Conservation (phyloP, 371 early-diverging fungal species). For the Mucor sp. region DNA sequence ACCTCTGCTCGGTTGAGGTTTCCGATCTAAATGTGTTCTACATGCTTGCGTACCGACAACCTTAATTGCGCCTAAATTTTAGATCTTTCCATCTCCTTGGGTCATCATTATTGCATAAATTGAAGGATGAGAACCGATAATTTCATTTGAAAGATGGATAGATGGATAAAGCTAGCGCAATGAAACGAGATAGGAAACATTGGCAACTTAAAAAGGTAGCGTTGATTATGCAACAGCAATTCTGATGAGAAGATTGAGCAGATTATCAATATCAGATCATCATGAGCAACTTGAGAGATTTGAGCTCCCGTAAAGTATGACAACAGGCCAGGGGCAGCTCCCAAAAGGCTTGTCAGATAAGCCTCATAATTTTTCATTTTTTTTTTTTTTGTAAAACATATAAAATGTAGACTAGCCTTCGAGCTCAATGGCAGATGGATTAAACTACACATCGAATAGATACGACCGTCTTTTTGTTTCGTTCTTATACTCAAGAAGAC, state of each 20-base stretch:
- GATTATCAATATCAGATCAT: background rate
- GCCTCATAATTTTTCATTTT: constrained; percentile 12
- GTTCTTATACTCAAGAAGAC: constrained; percentile 18
- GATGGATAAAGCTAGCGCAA: too few species aligned
- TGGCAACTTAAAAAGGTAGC: too few species aligned
- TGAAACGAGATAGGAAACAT: too few species aligned
- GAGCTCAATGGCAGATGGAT: constrained; percentile 37
- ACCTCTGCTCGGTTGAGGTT: background rate
- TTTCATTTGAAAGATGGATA: too few species aligned
- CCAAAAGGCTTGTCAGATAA: background rate
- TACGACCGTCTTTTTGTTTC: constrained; percentile 29
- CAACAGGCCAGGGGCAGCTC: background rate
- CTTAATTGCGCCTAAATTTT: background rate
- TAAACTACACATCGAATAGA: constrained; percentile 37
- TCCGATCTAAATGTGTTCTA: background rate
- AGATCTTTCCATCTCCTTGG: background rate
- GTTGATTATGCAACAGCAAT: too few species aligned
- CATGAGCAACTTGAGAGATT: background rate
- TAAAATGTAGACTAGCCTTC: constrained; percentile 29
- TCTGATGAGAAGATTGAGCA: too few species aligned
- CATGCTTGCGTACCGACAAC: background rate
- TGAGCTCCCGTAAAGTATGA: background rate
- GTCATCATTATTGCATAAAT: background rate
- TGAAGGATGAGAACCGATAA: too few species aligned
- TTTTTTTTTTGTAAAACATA: background rate